Evolutionary conservation across 1,284 basidiomycete genomes (phyloP), one percentile per base, ranked within the genome.

Genomic region (Puccinia polysora): DNA sequence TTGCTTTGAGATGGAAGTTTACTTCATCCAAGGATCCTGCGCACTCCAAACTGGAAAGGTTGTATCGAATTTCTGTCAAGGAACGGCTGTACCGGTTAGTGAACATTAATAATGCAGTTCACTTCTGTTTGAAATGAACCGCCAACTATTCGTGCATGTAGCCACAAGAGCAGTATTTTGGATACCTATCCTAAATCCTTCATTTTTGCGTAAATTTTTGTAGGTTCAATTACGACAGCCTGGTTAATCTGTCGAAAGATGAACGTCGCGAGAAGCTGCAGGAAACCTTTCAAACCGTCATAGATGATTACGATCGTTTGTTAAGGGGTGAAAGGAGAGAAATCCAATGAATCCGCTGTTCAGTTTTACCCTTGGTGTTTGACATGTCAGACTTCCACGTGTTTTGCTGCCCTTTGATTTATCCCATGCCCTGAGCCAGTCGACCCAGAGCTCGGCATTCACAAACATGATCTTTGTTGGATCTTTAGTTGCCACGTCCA

Each of bases 181-280:
- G 20, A 18, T 49, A 12, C 28, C 53, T 25, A 8, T 23, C 5
- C 45, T 60, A 52, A 73, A 6, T 30, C 30, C 45, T 14, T 12
- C 32, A n/a, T n/a, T n/a, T n/a, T n/a, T n/a, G n/a, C n/a, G n/a
- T n/a, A n/a, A 34, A 12, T 58, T 60, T 64, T 77, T 55, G 73
- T 34, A 50, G 55, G 53, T 56, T 36, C 74, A 45, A 73, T 38
- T 79, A 94, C 89, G 92, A 96, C 82, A 85, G 89, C 68, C 84
- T 97, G 64, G 87, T 86, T 62, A 90, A 94, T 79, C 81, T 96
- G 73, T 89, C 92, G 65, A 88, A 88, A 75, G 83, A 87, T 63
- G 94, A 97, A 79, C 84, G 91, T 52, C 84, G 90, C 69, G 86
- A 89, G 74, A 96, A 94, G 79, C 83, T 98, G 59, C 89, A 95